These are phyloP conservation scores for Pythium biforme DNA, from an alignment of 352 stramenopile species.

Conservation along the genomic window DNA sequence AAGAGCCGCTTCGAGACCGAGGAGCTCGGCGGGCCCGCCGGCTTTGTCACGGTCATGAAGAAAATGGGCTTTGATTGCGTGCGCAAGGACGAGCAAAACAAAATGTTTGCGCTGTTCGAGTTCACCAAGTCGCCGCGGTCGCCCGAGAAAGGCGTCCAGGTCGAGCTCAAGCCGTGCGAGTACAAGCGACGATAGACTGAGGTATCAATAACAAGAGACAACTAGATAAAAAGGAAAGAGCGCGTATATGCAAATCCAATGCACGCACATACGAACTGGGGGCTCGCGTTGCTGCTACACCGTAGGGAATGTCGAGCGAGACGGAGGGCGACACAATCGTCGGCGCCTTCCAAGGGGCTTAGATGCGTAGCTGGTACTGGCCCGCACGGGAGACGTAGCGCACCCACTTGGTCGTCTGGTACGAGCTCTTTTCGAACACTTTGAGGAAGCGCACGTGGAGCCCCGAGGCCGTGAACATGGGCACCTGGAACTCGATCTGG, in stretches of 20 bases:
- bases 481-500: slow-evolving; percentile 97
- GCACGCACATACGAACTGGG: not conserved
- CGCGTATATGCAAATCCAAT: not conserved
- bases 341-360: too few species aligned
- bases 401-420: slow-evolving; percentile 98
- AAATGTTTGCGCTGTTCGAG: slow-evolving; percentile 87
- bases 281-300: not conserved
- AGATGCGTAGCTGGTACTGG: slow-evolving; percentile 98
- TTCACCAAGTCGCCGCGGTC: slow-evolving; percentile 65
- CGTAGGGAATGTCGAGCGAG: not conserved
- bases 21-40: slow-evolving; percentile 57
- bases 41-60: slow-evolving; percentile 59
- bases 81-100: slow-evolving; percentile 77
- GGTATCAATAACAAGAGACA: not conserved
- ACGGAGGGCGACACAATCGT: too few species aligned
- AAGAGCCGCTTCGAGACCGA: slow-evolving; percentile 83
- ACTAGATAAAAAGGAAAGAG: not conserved
- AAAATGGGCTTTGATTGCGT: slow-evolving; percentile 71
- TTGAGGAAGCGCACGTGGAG: slow-evolving; percentile 98
- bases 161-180: slow-evolving; percentile 83
- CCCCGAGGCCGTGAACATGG: slow-evolving; percentile 98
- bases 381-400: slow-evolving; percentile 97
- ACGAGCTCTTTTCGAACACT: slow-evolving; percentile 98
- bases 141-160: slow-evolving; percentile 43
- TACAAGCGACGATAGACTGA: slow-evolving; percentile 58